Percentiles rank a stretch among this genome's conserved stretches.
Conservation (phyloP, 306 rosid genomes). For the Coriaria nepalensis region DNA sequence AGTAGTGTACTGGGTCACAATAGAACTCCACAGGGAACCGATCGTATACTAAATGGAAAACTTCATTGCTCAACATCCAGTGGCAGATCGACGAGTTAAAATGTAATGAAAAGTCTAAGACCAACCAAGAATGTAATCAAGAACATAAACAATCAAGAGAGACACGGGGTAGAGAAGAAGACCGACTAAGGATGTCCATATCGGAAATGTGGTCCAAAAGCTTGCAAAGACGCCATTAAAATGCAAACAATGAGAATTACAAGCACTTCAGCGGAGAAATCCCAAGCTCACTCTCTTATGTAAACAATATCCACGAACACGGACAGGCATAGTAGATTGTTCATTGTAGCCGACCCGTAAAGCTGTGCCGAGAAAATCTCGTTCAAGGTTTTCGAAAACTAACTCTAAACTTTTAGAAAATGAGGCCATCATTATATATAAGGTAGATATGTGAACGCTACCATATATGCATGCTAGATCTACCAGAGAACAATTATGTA, state of each 20-base stretch:
- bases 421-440: no score
- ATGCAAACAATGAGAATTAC: conserved; percentile 67
- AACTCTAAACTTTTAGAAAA: no score
- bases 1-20: no score
- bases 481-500: no score
- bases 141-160: conserved; percentile 68
- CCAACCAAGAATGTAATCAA: conserved; percentile 79
- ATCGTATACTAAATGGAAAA: no score
- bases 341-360: conserved; percentile 92
- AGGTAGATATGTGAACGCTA: no score
- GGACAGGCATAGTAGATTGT: conserved; percentile 73
- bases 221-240: conserved; percentile 54
- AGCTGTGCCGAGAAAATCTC: conserved; percentile 32
- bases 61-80: no score
- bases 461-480: no score
- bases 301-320: conserved; percentile 88
- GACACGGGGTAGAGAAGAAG: conserved; percentile 81
- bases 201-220: conserved; percentile 74
- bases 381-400: no score
- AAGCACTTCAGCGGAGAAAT: conserved; percentile 80
- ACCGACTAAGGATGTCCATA: conserved; percentile 71
- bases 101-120: conserved; percentile 24
- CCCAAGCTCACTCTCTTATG: conserved; percentile 68
- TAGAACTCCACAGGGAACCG: no score
- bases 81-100: no score